Base-by-base conservation (phyloP, 352 stramenopile species). In the Phytophthora fragariae region DNA sequence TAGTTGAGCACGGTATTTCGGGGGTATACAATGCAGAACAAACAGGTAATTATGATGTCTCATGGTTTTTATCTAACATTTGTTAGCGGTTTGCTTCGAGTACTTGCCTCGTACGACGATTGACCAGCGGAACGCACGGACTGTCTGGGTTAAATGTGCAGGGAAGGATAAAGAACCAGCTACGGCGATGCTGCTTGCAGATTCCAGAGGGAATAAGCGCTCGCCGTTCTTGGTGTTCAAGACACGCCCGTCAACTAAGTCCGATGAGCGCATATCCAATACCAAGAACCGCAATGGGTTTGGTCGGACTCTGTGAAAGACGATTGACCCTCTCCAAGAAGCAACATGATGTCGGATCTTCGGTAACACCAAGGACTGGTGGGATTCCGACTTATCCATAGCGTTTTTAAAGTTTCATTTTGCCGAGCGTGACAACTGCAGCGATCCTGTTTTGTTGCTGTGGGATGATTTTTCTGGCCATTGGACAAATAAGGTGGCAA, bases 31-130 rank as follows among this genome's bases (percentile, higher is more conserved):
- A 70, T 58, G 64, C 64, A 24, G 59, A 66, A 33, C 58, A 73
- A 73, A 77, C 70, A 17, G 70, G 27, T 72, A 67, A 15, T 12
- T 14, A 41, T 15, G n/a, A n/a, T n/a, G n/a, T n/a, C 54, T 31
- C 3, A 31, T 31, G 27, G 27, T 31, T 31, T 7, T 31, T 4
- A 6, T 31, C 27, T 7, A 31, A 31, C 27, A 7, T 31, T 31
- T 31, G 27, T 31, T 31, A 31, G 27, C 27, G 27, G 27, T 31
- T 4, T 31, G 27, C 27, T 73, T 73, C 41, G 54, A 75, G 54
- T 73, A 73, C 65, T 56, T 72, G 2, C 62, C 52, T 21, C 17
- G 29, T 0, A 55, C n/a, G 24, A 66, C 49, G 11, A 57, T 72
- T 11, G 47, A 53, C n/a, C 27, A 56, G 19, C 37, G 37, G 9